These are phyloP conservation scores for Nematocida sp. DNA, from an alignment of 371 early-diverging fungal species.

Conservation along the genomic window DNA sequence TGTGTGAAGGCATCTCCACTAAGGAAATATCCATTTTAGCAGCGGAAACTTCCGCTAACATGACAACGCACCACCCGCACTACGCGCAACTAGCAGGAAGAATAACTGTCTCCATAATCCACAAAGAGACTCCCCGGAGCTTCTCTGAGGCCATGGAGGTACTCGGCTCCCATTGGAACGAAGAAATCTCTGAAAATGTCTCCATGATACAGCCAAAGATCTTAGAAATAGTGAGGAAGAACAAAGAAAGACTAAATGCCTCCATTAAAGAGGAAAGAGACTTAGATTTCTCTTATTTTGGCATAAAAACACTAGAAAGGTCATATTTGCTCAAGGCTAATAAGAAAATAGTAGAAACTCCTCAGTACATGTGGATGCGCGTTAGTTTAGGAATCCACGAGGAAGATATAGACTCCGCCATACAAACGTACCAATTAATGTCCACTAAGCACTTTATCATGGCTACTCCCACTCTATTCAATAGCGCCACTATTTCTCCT, in stretches of 20 bases:
- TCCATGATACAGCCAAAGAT: slow-evolving; percentile 79
- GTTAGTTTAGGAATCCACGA: slow-evolving; percentile 92
- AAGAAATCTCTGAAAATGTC: background rate
- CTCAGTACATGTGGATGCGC: slow-evolving; percentile 97
- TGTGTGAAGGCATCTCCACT: slow-evolving; percentile 43
- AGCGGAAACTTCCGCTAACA: slow-evolving; percentile 56
- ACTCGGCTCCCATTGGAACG: slow-evolving; percentile 72
- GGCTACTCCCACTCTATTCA: slow-evolving; percentile 94
- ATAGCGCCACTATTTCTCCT: slow-evolving; percentile 86
- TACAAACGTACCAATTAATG: slow-evolving; percentile 90
- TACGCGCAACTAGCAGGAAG: slow-evolving; percentile 91
- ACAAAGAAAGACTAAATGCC: slow-evolving; percentile 77
- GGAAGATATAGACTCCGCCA: slow-evolving; percentile 79
- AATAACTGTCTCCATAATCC: slow-evolving; percentile 88
- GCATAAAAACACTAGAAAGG: slow-evolving; percentile 91
- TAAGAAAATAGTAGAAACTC: slow-evolving; percentile 81
- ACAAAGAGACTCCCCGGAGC: slow-evolving; percentile 83
- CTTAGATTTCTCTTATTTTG: slow-evolving; percentile 91
- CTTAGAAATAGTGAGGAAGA: slow-evolving; percentile 71
- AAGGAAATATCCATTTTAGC: slow-evolving; percentile 34
- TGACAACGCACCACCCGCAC: slow-evolving; percentile 85
- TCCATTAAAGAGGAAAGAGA: slow-evolving; percentile 89
- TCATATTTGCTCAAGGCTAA: slow-evolving; percentile 80
- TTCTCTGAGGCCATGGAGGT: slow-evolving; percentile 81
- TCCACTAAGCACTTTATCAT: slow-evolving; percentile 89